Evolutionary conservation across 495 filamentous ascomycete genomes (phyloP).

Genomic region (Penicillium cinerascens): DNA sequence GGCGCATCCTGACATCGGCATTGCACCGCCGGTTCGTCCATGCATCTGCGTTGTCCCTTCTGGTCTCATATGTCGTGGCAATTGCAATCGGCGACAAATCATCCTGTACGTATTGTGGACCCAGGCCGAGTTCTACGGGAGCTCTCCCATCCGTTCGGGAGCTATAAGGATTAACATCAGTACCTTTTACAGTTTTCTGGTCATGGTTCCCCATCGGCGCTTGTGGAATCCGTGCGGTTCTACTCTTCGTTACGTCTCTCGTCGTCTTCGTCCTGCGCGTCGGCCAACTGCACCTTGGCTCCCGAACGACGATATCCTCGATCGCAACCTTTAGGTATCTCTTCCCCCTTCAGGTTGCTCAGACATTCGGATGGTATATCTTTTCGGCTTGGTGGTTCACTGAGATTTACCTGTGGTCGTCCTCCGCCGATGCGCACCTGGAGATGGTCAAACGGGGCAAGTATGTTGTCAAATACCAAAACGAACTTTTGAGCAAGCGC

Average conservation of each 20-base stretch:
- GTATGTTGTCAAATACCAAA: conserved; percentile 34
- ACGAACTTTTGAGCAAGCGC: background rate
- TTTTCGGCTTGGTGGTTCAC: conserved; percentile 79
- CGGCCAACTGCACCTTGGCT: conserved; percentile 69
- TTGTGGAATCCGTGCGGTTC: conserved; percentile 66
- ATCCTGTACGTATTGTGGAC: conserved; percentile 51
- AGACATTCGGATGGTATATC: conserved; percentile 68
- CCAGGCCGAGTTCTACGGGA: background rate
- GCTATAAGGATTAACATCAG: background rate
- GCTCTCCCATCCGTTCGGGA: background rate
- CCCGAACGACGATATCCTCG: conserved; percentile 64
- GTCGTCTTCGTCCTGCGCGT: conserved; percentile 80
- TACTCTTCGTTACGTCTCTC: conserved; percentile 65
- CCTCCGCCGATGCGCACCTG: conserved; percentile 59
- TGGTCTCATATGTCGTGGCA: conserved; percentile 71
- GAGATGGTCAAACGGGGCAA: conserved; percentile 65
- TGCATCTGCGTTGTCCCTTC: conserved; percentile 61
- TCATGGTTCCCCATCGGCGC: conserved; percentile 78
- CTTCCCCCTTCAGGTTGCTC: conserved; percentile 54
- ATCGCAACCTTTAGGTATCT: conserved; percentile 58
- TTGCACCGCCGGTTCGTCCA: conserved; percentile 82
- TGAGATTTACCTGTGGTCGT: conserved; percentile 77
- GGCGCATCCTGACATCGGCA: conserved; percentile 86
- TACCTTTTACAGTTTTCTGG: conserved; percentile 64
- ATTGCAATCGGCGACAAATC: conserved; percentile 67